A percentile compares a stretch with the other conserved stretches of the same genome.
Conservation (phyloP, 805 yeast species). For the Ascoidea asiatica region DNA sequence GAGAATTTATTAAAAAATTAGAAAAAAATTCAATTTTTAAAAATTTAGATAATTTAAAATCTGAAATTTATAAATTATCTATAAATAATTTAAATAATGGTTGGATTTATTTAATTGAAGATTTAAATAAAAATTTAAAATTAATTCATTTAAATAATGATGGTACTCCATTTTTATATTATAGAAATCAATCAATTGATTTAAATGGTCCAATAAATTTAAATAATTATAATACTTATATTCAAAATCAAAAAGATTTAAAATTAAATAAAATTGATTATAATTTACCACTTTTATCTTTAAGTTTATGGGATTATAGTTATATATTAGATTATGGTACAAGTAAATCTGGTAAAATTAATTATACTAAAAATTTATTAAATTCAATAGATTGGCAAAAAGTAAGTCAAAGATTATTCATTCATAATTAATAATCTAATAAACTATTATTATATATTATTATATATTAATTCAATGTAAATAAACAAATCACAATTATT, state of each 20-base stretch:
- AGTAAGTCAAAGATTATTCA: conserved; percentile 31
- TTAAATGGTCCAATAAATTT: conserved; percentile 58
- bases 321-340: conserved; percentile 77
- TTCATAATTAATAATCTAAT: not conserved
- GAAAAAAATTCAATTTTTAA: conserved; percentile 20
- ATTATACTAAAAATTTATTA: conserved; percentile 65
- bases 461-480: too few relatives aligned
- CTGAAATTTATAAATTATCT: conserved; percentile 33
- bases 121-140: conserved; percentile 41
- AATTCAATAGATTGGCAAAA: conserved; percentile 76
- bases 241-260: conserved; percentile 17
- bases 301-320: conserved; percentile 86
- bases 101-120: conserved; percentile 63
- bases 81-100: conserved; percentile 48
- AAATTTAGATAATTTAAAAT: conserved; percentile 35
- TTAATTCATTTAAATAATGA: conserved; percentile 50
- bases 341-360: conserved; percentile 44
- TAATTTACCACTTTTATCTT: conserved; percentile 60
- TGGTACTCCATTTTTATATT: conserved; percentile 65
- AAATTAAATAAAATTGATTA: conserved; percentile 39
- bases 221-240: conserved; percentile 35
- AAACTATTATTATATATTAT: too few relatives aligned
- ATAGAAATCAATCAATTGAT: conserved; percentile 60
- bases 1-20: conserved; percentile 22
- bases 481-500: too few relatives aligned